These are phyloP conservation scores for Schizochytrium sp. DNA, from an alignment of 108 stramenopile species.

Conservation along the genomic window DNA sequence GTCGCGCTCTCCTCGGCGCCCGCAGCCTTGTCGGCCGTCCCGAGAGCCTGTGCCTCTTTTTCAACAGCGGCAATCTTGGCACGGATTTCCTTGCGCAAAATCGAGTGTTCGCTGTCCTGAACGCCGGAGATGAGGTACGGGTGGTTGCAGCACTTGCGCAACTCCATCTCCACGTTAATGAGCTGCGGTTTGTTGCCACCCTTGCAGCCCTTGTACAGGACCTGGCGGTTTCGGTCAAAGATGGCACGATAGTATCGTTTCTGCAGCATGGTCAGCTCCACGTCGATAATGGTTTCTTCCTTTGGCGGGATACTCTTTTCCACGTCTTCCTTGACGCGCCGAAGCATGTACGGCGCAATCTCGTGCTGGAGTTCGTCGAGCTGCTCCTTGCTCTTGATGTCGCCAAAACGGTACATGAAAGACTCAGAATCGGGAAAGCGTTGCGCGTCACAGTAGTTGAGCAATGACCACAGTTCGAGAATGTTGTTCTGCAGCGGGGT, in stretches of 20 bases:
- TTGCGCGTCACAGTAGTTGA: conserved; percentile 92
- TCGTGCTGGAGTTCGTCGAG: conserved; percentile 76
- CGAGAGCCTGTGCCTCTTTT: background rate
- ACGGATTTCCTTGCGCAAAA: conserved; percentile 59
- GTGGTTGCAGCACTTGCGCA: conserved; percentile 98
- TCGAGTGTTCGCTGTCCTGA: conserved; percentile 79
- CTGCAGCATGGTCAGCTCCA: conserved; percentile 93
- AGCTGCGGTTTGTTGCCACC: conserved; percentile 58
- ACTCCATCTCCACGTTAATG: conserved; percentile 98
- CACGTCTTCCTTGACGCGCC: conserved; percentile 91
- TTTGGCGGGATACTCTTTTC: conserved; percentile 96
- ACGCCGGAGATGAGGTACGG: conserved; percentile 89
- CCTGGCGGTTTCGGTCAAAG: conserved; percentile 89
- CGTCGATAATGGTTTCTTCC: conserved; percentile 97
- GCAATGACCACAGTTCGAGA: conserved; percentile 87
- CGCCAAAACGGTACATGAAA: conserved; percentile 77
- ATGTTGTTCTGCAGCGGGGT: conserved; percentile 98
- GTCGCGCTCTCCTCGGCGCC: background rate
- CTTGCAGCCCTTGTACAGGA: conserved; percentile 70
- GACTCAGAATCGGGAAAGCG: conserved; percentile 76
- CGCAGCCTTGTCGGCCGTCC: background rate
- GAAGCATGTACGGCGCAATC: conserved; percentile 92
- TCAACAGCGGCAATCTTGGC: conserved; percentile 46
- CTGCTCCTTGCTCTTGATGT: conserved; percentile 78
- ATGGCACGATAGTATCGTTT: conserved; percentile 98